phyloP scores from a whole-genome alignment of 192 early-diverging fungal genomes.

The Coemansia sp. region DNA sequence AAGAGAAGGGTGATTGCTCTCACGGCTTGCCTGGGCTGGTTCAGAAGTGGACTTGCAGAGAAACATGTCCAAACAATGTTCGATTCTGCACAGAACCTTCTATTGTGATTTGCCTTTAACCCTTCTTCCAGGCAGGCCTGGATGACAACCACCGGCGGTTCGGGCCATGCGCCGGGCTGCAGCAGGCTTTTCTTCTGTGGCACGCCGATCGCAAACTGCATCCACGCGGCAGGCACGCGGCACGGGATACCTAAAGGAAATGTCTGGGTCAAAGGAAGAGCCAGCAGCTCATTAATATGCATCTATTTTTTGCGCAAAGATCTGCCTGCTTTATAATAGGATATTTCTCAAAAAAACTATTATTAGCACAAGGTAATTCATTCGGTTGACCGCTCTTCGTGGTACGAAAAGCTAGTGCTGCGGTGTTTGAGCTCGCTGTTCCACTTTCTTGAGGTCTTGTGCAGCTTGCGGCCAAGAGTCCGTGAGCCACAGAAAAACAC shows the following conservation, averaged over 20 bases:
- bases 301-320: not conserved
- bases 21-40: not conserved
- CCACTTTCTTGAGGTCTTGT: constrained; percentile 27
- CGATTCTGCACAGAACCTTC: constrained; percentile 1
- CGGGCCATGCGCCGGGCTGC: not conserved
- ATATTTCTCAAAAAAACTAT: not conserved
- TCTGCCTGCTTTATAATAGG: not conserved
- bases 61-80: not conserved
- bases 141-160: no score
- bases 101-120: constrained; percentile 5
- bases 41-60: no score
- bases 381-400: constrained; percentile 57
- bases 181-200: not conserved
- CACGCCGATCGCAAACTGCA: no score
- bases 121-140: no score
- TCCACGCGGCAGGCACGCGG: not conserved
- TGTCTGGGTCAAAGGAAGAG: not conserved
- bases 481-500: constrained; percentile 83
- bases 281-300: not conserved
- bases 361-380: not conserved
- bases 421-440: constrained; percentile 39
- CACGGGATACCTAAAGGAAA: not conserved
- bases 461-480: constrained; percentile 56
- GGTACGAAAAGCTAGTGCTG: constrained; percentile 59
- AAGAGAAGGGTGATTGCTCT: not conserved